Base-by-base conservation (phyloP, 202 grass and related monocot genomes). In the Schoenoplectus tabernaemontani region DNA sequence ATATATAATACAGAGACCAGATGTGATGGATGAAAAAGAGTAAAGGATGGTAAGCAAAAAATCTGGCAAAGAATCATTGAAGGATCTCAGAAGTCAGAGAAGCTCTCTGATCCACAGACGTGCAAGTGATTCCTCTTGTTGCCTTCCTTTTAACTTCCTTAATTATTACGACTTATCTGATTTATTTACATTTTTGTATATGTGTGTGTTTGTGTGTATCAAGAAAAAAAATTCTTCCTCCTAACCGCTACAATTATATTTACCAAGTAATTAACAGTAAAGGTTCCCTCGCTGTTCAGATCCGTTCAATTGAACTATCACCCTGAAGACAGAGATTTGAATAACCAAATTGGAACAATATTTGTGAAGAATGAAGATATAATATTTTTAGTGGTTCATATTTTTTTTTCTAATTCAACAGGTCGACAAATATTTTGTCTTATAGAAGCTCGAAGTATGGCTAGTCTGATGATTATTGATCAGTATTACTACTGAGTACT, bases 51-150 rank as follows among this genome's bases (percentile, higher is more conserved):
- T 4, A 39, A 63, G n/a, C n/a, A n/a, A 20, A 71, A 88, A 91
- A 80, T 85, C 88, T 91, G 92, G 83, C 59, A 67, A 60, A 84
- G 85, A 80, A 89, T 91, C 81, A 83, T 79, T 77, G 72, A 67
- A 84, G 89, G 85, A 88, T 96, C 87, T 88, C 82, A 81, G 78
- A 85, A 83, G 81, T 83, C 83, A 83, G 87, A 80, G 54, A 53
- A 68, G 39, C 78, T 85, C 79, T 82, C 85, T 70, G 78, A 84
- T 71, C 65, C 62, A 78, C 73, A 57, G 87, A 91, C 87, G 87
- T 96, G 92, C 87, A 46, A 78, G 37, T 64, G 92, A 89, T 94
- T 91, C 92, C 85, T 61, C 83, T 86, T 86, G 83, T 88, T 89
- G 78, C 82, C n/a, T n/a, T 87, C 34, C 38, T 84, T 73, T 77